Conservation (phyloP, 2,329 filamentous ascomycete genomes). For the Ophidiomyces ophidiicola region DNA sequence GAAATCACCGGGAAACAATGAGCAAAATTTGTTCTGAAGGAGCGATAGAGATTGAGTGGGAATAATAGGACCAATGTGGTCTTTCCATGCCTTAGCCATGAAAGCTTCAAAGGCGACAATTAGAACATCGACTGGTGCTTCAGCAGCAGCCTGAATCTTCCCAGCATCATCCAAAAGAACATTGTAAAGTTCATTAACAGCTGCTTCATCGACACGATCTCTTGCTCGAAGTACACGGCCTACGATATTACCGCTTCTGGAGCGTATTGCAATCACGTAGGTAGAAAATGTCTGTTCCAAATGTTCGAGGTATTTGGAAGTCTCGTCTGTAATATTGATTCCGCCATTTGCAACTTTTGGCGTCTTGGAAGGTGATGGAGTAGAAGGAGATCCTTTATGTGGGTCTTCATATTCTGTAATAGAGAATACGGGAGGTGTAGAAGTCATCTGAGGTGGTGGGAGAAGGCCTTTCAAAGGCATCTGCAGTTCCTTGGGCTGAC, state of each 20-base stretch:
- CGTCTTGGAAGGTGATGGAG: slow-evolving; percentile 20
- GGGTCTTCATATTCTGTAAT: slow-evolving; percentile 24
- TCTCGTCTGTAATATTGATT: slow-evolving; percentile 39
- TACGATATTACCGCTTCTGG: slow-evolving; percentile 75
- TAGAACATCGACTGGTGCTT: slow-evolving; percentile 68
- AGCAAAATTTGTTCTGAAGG: slow-evolving; percentile 48
- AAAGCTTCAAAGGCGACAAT: slow-evolving; percentile 94
- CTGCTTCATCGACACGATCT: slow-evolving; percentile 57
- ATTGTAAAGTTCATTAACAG: slow-evolving; percentile 85
- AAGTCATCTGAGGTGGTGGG: slow-evolving; percentile 27
- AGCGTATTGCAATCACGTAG: slow-evolving; percentile 69
- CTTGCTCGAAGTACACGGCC: slow-evolving; percentile 63
- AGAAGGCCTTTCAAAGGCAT: slow-evolving; percentile 26
- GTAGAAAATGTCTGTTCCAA: slow-evolving; percentile 77
- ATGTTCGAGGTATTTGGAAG: slow-evolving; percentile 54
- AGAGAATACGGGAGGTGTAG: slow-evolving; percentile 35
- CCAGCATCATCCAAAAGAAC: slow-evolving; percentile 70
- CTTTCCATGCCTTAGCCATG: slow-evolving; percentile 71
- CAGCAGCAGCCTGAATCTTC: slow-evolving; percentile 61
- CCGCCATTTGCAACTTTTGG: slow-evolving; percentile 41
- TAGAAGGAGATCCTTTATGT: slow-evolving; percentile 5
- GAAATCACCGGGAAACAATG: slow-evolving; percentile 36
- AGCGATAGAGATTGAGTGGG: slow-evolving; percentile 57
- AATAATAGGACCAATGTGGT: slow-evolving; percentile 77
- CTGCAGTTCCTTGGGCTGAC: slow-evolving; percentile 28